A percentile compares a stretch with the other conserved stretches of the same genome.
Evolutionary conservation across 1,284 basidiomycete species (phyloP).

Genomic region (Leccinum fallax): DNA sequence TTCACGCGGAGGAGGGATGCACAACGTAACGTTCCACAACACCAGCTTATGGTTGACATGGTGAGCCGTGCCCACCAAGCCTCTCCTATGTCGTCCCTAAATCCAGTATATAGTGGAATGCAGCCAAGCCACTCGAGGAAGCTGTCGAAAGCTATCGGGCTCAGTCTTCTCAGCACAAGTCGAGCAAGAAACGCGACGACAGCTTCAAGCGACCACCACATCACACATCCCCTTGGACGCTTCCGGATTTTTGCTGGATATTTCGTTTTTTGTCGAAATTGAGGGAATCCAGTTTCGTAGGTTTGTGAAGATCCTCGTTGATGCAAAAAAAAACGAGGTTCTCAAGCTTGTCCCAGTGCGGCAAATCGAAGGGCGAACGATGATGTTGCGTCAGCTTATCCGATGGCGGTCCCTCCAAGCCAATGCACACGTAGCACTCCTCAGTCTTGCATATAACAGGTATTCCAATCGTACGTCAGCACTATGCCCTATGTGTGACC

Average conservation of each 20-base stretch:
- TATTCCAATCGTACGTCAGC: slow-evolving; percentile 33
- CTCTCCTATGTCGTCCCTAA: slow-evolving; percentile 1
- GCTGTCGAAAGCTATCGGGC: slow-evolving; percentile 16
- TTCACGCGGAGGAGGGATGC: slow-evolving; percentile 26
- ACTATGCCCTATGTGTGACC: background rate
- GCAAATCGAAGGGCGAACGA: slow-evolving; percentile 50
- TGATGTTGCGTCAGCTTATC: slow-evolving; percentile 46
- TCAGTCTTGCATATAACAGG: slow-evolving; percentile 60
- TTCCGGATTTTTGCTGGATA: background rate
- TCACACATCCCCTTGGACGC: background rate
- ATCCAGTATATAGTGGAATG: slow-evolving; percentile 30
- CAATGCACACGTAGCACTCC: slow-evolving; percentile 15
- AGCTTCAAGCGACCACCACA: background rate
- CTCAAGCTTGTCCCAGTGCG: slow-evolving; percentile 38
- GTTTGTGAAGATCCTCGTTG: slow-evolving; percentile 15
- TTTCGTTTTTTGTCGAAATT: slow-evolving; percentile 11
- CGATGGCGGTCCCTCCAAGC: slow-evolving; percentile 35
- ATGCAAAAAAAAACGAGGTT: background rate
- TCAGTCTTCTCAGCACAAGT: background rate
- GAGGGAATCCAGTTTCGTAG: slow-evolving; percentile 28
- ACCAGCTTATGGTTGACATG: slow-evolving; percentile 25
- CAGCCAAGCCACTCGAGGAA: slow-evolving; percentile 29
- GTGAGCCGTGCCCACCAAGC: slow-evolving; percentile 16
- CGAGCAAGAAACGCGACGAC: slow-evolving; percentile 7
- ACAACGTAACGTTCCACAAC: slow-evolving; percentile 4